A percentile compares a stretch with the other conserved stretches of the same genome.
Conservation (phyloP, 2,329 filamentous ascomycete species). For the Lojkania enalia region DNA sequence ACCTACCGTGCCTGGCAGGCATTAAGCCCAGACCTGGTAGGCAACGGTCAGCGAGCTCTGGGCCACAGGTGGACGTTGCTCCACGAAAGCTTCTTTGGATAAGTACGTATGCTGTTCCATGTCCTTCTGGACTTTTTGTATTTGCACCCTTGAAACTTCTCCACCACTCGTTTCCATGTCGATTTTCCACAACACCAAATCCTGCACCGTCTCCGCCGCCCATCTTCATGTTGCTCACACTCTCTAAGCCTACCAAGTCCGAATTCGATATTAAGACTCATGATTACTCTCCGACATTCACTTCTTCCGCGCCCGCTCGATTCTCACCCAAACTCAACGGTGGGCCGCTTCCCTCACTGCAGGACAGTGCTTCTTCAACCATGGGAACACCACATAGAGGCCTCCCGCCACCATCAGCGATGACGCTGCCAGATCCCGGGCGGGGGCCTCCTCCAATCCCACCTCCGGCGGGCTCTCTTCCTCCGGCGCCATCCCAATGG, state of each 20-base stretch:
- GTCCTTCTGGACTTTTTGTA: slow-evolving; percentile 35
- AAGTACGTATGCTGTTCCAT: slow-evolving; percentile 44
- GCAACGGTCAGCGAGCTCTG: slow-evolving; percentile 40
- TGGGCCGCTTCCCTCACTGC: slow-evolving; percentile 46
- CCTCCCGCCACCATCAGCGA: slow-evolving; percentile 57
- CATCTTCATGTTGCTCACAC: slow-evolving; percentile 55
- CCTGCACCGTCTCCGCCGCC: slow-evolving; percentile 20
- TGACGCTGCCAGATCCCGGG: slow-evolving; percentile 55
- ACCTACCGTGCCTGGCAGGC: slow-evolving; percentile 36
- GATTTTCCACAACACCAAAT: slow-evolving; percentile 24
- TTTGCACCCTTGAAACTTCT: slow-evolving; percentile 25
- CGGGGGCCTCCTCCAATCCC: slow-evolving; percentile 42
- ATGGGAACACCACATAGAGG: slow-evolving; percentile 59
- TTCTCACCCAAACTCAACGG: slow-evolving; percentile 47
- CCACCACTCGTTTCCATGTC: slow-evolving; percentile 41
- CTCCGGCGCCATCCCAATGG: slow-evolving; percentile 52
- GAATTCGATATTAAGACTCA: slow-evolving; percentile 54
- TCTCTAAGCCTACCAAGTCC: slow-evolving; percentile 52
- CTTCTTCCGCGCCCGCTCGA: slow-evolving; percentile 44
- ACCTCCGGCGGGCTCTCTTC: slow-evolving; percentile 47
- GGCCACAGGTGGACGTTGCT: slow-evolving; percentile 42
- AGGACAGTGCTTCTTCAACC: slow-evolving; percentile 46
- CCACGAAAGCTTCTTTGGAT: slow-evolving; percentile 37
- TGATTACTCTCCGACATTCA: slow-evolving; percentile 52
- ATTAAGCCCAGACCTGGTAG: slow-evolving; percentile 37